Conservation (phyloP, 208 protist species). For the Trypanosoma theileri region DNA sequence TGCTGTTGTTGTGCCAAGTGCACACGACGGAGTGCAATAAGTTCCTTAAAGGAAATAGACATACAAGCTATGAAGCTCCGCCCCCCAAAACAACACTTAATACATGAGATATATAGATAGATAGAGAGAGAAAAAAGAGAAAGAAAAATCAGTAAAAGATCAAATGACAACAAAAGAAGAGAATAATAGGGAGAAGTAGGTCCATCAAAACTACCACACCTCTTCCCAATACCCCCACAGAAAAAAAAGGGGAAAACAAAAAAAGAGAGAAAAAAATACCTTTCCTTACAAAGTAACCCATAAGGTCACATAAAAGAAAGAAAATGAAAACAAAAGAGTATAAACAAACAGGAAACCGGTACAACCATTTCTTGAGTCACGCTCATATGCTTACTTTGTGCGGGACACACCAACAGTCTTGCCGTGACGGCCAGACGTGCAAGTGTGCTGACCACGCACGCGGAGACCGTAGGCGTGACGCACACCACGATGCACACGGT, state of each 20-base stretch:
- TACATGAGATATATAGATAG: too few relatives aligned
- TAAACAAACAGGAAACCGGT: constrained; percentile 9
- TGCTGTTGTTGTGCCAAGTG: constrained; percentile 53
- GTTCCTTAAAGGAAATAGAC: constrained; percentile 86
- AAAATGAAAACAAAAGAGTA: constrained; percentile 6
- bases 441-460: constrained; percentile 99
- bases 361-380: not conserved
- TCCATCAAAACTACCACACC: not conserved
- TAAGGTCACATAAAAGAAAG: too few relatives aligned
- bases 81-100: not conserved
- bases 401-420: constrained; percentile 86
- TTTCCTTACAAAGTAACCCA: too few relatives aligned
- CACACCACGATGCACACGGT: constrained; percentile 98
- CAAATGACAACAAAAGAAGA: constrained; percentile 17
- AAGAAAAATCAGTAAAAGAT: constrained; percentile 20
- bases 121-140: constrained; percentile 12
- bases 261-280: constrained; percentile 1
- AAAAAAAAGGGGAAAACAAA: constrained; percentile 27
- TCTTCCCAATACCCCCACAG: not conserved
- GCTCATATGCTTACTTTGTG: constrained; percentile 54
- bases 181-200: constrained; percentile 11
- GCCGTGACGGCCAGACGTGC: constrained; percentile 99
- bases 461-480: constrained; percentile 98
- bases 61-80: constrained; percentile 23
- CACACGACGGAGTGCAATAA: constrained; percentile 82